These are phyloP conservation scores for Aspergillus jensenii DNA, from an alignment of 2,329 filamentous ascomycete species.

Conservation along the genomic window DNA sequence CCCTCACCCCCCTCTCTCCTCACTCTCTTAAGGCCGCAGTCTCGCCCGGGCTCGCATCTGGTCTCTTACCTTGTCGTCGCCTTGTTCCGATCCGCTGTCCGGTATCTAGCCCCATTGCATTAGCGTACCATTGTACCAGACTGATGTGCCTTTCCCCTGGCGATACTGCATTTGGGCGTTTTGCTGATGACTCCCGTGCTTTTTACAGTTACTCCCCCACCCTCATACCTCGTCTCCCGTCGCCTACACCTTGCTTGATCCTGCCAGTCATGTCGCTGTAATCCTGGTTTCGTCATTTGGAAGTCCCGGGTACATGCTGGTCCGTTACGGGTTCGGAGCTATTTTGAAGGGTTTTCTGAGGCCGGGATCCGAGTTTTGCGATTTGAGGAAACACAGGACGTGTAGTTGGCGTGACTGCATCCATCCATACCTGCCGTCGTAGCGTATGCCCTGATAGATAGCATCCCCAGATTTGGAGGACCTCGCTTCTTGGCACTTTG, in stretches of 20 bases:
- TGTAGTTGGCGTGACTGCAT: slow-evolving; percentile 13
- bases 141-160: slow-evolving; percentile 11
- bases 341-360: slow-evolving; percentile 11
- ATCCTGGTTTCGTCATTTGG: slow-evolving; percentile 17
- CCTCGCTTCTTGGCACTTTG: slow-evolving; percentile 8
- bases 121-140: slow-evolving; percentile 18
- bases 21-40: slow-evolving; percentile 20
- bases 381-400: slow-evolving; percentile 9
- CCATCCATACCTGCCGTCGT: slow-evolving; percentile 14
- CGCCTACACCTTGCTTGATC: slow-evolving; percentile 5
- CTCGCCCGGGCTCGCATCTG: background rate
- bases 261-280: slow-evolving; percentile 32
- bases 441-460: slow-evolving; percentile 22
- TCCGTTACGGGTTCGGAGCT: slow-evolving; percentile 21
- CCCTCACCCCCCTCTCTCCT: slow-evolving; percentile 13
- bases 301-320: slow-evolving; percentile 21
- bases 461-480: slow-evolving; percentile 9
- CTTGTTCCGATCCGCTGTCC: slow-evolving; percentile 13
- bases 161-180: slow-evolving; percentile 6
- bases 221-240: slow-evolving; percentile 12
- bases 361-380: slow-evolving; percentile 12
- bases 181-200: slow-evolving; percentile 14
- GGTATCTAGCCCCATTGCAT: slow-evolving; percentile 22
- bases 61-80: background rate
- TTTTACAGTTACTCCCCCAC: slow-evolving; percentile 16